Percentiles rank a stretch among this genome's conserved stretches.
phyloP scores from a whole-genome alignment of 2,329 filamentous ascomycete genomes.

The Fusarium ambrosium region DNA sequence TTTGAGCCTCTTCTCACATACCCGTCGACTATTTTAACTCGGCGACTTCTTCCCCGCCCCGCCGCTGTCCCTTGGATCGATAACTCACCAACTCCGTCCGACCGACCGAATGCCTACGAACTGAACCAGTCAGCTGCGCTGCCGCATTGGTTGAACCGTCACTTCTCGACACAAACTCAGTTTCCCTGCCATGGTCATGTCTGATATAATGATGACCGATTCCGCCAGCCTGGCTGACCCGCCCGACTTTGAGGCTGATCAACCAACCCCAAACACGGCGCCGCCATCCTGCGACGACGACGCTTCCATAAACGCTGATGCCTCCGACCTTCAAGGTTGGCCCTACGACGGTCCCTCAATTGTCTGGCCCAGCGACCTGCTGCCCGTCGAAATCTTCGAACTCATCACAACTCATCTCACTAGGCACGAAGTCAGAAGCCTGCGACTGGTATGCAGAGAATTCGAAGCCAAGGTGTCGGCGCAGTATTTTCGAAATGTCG shows the following conservation, averaged over 20 bases:
- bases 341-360: background rate
- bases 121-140: slow-evolving; percentile 8
- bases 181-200: background rate
- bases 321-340: slow-evolving; percentile 17
- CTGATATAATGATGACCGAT: slow-evolving; percentile 4
- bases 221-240: background rate
- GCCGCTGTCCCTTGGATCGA: slow-evolving; percentile 26
- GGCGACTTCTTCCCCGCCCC: slow-evolving; percentile 18
- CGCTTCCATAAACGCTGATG: slow-evolving; percentile 6
- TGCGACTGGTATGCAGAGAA: slow-evolving; percentile 72
- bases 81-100: slow-evolving; percentile 27
- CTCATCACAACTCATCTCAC: slow-evolving; percentile 68
- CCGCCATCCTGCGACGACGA: slow-evolving; percentile 39
- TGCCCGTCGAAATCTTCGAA: slow-evolving; percentile 75
- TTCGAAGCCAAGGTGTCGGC: slow-evolving; percentile 69
- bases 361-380: slow-evolving; percentile 50
- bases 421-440: slow-evolving; percentile 68
- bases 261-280: slow-evolving; percentile 31
- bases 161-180: background rate
- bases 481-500: slow-evolving; percentile 72
- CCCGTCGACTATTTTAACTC: background rate
- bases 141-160: background rate
- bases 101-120: slow-evolving; percentile 26
- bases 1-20: background rate
- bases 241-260: slow-evolving; percentile 9